Percentiles rank a stretch among this genome's conserved stretches.
Evolutionary conservation across 345 rosid genomes (phyloP).

Genomic region (Excoecaria agallocha): DNA sequence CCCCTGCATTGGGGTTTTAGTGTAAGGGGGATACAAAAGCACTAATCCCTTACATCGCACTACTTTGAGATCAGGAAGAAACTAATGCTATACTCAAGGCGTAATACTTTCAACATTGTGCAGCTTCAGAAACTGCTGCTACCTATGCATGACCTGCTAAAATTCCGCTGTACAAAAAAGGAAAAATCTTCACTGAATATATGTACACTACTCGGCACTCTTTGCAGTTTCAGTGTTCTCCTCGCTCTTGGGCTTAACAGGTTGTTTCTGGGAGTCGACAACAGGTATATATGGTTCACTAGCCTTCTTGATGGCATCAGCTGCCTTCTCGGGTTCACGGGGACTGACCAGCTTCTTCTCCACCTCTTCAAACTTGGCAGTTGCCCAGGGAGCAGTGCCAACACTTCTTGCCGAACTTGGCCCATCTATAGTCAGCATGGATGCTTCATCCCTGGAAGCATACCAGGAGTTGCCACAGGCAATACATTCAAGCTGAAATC

Average conservation of each 20-base stretch:
- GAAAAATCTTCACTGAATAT: not conserved
- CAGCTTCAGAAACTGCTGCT: not conserved
- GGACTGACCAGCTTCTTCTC: slow-evolving; percentile 68
- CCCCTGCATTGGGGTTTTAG: too few relatives aligned
- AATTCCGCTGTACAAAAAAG: not conserved
- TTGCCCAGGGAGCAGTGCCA: slow-evolving; percentile 53
- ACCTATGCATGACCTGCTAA: not conserved
- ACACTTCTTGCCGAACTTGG: slow-evolving; percentile 49
- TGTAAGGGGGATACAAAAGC: too few relatives aligned
- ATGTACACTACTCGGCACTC: slow-evolving; percentile 33
- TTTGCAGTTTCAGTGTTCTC: slow-evolving; percentile 36
- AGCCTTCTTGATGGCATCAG: slow-evolving; percentile 43
- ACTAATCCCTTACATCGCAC: not conserved
- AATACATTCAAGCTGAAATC: slow-evolving; percentile 75
- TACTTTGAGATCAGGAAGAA: too few relatives aligned
- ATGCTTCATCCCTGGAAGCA: slow-evolving; percentile 78
- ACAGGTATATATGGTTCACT: slow-evolving; percentile 46
- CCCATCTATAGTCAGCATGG: slow-evolving; percentile 64
- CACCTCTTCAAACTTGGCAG: slow-evolving; percentile 50
- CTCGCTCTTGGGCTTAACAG: slow-evolving; percentile 38
- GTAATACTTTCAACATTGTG: not conserved
- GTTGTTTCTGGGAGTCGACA: slow-evolving; percentile 44
- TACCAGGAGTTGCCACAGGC: slow-evolving; percentile 92
- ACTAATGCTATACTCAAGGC: too few relatives aligned
- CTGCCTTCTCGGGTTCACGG: slow-evolving; percentile 50